These are phyloP conservation scores for Zasmidium angulare DNA, from an alignment of 2,329 filamentous ascomycete species.

Conservation along the genomic window DNA sequence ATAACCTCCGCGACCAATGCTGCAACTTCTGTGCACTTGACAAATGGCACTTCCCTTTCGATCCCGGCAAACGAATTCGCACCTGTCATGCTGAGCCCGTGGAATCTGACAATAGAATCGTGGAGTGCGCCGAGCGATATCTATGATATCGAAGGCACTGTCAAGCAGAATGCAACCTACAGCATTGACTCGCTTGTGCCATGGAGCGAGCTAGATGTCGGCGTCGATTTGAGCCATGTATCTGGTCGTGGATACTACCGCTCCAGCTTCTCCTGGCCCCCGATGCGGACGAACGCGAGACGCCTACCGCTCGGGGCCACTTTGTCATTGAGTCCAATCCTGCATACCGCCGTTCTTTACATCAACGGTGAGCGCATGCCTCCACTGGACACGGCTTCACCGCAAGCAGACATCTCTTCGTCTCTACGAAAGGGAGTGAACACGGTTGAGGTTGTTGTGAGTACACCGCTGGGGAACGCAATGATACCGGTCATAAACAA, in stretches of 20 bases:
- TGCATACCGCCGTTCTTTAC: conserved; percentile 11
- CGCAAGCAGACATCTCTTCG: conserved; percentile 5
- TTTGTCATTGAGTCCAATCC: conserved; percentile 8
- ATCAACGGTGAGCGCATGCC: conserved; percentile 7
- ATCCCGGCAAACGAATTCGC: no score
- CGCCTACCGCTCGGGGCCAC: not conserved
- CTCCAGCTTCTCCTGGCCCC: conserved; percentile 4
- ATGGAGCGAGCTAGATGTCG: conserved; percentile 7
- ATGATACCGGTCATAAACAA: conserved; percentile 6
- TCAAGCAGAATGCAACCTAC: conserved; percentile 10
- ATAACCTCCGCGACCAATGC: no score
- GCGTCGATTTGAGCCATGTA: conserved; percentile 1
- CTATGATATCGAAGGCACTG: conserved; percentile 7
- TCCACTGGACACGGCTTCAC: conserved; percentile 10
- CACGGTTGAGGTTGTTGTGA: conserved; percentile 9
- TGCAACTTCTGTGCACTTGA: not conserved
- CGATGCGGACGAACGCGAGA: not conserved
- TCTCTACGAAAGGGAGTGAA: conserved; percentile 5
- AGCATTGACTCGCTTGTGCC: conserved; percentile 1
- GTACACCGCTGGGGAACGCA: conserved; percentile 11
- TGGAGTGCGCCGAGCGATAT: conserved; percentile 7
- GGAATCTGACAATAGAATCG: conserved; percentile 11
- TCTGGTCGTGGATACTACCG: conserved; percentile 12
- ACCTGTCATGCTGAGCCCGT: no score
- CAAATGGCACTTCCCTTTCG: no score